Percentiles rank a stretch among this genome's conserved stretches.
Conservation (phyloP, 2,329 filamentous ascomycete genomes). For the Sphaceloma murrayae region DNA sequence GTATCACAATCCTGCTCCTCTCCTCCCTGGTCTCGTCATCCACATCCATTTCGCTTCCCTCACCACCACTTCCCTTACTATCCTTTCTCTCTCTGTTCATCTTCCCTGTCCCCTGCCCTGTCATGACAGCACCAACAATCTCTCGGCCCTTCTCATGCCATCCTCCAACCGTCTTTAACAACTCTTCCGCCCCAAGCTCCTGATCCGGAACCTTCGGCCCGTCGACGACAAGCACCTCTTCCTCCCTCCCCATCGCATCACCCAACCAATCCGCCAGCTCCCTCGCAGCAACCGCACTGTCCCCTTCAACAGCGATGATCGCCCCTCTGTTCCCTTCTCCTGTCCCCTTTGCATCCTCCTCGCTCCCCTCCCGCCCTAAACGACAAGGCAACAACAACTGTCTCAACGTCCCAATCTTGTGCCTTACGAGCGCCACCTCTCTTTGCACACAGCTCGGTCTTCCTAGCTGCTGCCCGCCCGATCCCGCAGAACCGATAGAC, state of each 20-base stretch:
- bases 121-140: slow-evolving; percentile 44
- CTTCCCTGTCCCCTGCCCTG: slow-evolving; percentile 15
- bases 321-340: slow-evolving; percentile 49
- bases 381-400: slow-evolving; percentile 62
- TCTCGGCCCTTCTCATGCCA: slow-evolving; percentile 71
- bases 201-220: slow-evolving; percentile 37
- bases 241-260: slow-evolving; percentile 43
- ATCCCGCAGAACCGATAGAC: background rate
- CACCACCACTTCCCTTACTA: slow-evolving; percentile 28
- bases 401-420: slow-evolving; percentile 67
- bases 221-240: slow-evolving; percentile 41
- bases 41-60: slow-evolving; percentile 52
- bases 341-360: slow-evolving; percentile 22
- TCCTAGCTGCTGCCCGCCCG: background rate
- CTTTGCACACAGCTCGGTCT: background rate
- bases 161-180: slow-evolving; percentile 55
- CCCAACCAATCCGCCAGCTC: slow-evolving; percentile 57
- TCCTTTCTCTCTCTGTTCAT: slow-evolving; percentile 12
- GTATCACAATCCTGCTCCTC: slow-evolving; percentile 60
- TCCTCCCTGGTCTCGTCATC: slow-evolving; percentile 59
- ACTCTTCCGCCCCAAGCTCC: slow-evolving; percentile 39
- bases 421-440: slow-evolving; percentile 44
- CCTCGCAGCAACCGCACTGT: slow-evolving; percentile 52
- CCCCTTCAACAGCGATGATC: slow-evolving; percentile 75
- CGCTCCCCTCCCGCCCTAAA: slow-evolving; percentile 21